Evolutionary conservation across 2,329 filamentous ascomycete species (phyloP).

Genomic region (Aspergillaceae sp.): DNA sequence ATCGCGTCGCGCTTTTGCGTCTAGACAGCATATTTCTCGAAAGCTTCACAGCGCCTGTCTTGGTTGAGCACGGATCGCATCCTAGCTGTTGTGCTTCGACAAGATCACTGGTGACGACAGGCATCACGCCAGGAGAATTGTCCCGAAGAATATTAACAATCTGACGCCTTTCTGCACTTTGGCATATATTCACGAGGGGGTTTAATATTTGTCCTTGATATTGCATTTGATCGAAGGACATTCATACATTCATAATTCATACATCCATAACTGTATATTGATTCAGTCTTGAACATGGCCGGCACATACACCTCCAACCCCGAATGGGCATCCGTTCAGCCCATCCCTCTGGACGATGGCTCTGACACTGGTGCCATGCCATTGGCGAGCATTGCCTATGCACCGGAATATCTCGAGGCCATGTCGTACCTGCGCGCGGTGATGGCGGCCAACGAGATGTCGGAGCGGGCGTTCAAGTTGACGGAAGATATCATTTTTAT

Average conservation of each 20-base stretch:
- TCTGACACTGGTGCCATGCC: conserved; percentile 47
- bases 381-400: conserved; percentile 87
- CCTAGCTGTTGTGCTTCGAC: background rate
- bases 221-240: background rate
- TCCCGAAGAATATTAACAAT: no score
- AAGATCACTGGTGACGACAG: background rate
- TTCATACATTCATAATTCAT: background rate
- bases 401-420: conserved; percentile 80
- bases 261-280: no score
- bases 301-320: conserved; percentile 56
- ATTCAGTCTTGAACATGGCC: conserved; percentile 11
- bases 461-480: conserved; percentile 65
- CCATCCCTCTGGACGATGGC: conserved; percentile 76
- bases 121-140: no score
- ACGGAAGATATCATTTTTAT: conserved; percentile 84
- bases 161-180: background rate
- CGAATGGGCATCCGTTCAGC: conserved; percentile 73
- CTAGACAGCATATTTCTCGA: background rate
- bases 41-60: background rate
- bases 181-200: background rate
- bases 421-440: conserved; percentile 89
- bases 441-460: conserved; percentile 82
- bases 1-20: background rate
- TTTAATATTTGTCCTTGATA: background rate
- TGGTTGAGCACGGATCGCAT: background rate